These are phyloP conservation scores for Penstemon davidsonii DNA, from an alignment of 257 asterid genomes.

Conservation along the genomic window DNA sequence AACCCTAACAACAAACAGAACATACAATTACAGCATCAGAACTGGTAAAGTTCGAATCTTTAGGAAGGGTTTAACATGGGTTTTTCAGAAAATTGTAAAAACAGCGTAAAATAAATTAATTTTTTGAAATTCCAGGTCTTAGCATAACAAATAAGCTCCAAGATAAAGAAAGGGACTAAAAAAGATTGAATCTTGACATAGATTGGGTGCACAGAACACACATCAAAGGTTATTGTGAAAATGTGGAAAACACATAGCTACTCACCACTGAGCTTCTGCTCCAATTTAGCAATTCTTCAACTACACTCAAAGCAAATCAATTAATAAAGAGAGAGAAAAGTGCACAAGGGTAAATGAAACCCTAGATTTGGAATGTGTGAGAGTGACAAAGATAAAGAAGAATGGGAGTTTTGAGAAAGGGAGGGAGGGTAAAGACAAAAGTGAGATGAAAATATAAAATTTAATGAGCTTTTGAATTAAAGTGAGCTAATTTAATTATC, in stretches of 20 bases:
- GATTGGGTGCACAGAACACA: slow-evolving; percentile 27
- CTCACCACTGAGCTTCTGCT: slow-evolving; percentile 28
- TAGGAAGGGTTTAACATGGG: background rate
- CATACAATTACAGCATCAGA: too few species aligned
- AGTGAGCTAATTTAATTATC: slow-evolving; percentile 18
- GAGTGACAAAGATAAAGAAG: slow-evolving; percentile 26
- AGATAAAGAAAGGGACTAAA: slow-evolving; percentile 16
- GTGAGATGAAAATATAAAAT: slow-evolving; percentile 50
- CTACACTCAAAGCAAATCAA: slow-evolving; percentile 29
- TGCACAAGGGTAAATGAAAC: slow-evolving; percentile 35
- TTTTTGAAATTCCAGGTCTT: slow-evolving; percentile 12
- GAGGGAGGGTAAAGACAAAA: slow-evolving; percentile 70
- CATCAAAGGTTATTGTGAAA: slow-evolving; percentile 34
- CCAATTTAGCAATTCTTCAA: slow-evolving; percentile 28
- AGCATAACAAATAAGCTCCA: slow-evolving; percentile 10
- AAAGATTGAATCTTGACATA: slow-evolving; percentile 22
- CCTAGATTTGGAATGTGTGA: slow-evolving; percentile 69
- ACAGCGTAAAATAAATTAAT: background rate
- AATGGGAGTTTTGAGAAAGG: slow-evolving; percentile 43
- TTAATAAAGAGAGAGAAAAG: slow-evolving; percentile 21
- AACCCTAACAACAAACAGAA: too few species aligned
- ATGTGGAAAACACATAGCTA: slow-evolving; percentile 44
- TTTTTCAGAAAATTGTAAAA: background rate
- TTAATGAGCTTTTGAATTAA: slow-evolving; percentile 54
- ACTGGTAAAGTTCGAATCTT: too few species aligned